Conservation (phyloP, 78 protist species). For the Chrysochromulina tobinii region DNA sequence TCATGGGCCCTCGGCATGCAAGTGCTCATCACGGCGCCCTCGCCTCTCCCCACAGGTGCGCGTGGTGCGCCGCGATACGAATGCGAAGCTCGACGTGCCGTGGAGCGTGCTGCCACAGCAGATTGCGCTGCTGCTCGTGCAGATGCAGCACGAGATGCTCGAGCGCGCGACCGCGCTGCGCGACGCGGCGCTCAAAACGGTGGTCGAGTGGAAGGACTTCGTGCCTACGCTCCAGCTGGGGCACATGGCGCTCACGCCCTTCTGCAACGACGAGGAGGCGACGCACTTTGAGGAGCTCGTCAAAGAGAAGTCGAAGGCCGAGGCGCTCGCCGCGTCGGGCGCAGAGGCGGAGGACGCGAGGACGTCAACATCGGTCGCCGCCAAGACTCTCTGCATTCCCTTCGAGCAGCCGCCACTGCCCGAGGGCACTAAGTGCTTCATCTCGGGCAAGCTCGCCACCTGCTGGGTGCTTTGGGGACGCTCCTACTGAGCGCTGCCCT, state of each 20-base stretch:
- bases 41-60: background rate
- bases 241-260: constrained; percentile 72
- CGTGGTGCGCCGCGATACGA: constrained; percentile 75
- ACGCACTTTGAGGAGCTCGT: constrained; percentile 77
- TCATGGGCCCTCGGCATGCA: too few species aligned
- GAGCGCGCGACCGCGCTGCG: constrained; percentile 62
- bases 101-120: background rate
- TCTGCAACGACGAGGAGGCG: constrained; percentile 64
- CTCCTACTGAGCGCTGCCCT: constrained; percentile 1
- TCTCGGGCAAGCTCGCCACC: constrained; percentile 33
- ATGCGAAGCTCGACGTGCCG: constrained; percentile 44
- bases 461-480: constrained; percentile 44
- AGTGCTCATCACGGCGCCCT: too few species aligned
- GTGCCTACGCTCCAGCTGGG: constrained; percentile 69
- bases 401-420: constrained; percentile 46
- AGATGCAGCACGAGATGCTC: constrained; percentile 76
- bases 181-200: constrained; percentile 47
- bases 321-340: constrained; percentile 29
- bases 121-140: constrained; percentile 46
- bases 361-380: constrained; percentile 77
- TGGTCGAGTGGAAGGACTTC: constrained; percentile 75
- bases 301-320: constrained; percentile 70
- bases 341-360: constrained; percentile 48
- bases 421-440: constrained; percentile 38
- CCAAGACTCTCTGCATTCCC: constrained; percentile 91